These are phyloP conservation scores for Acacia confusa DNA, from an alignment of 306 rosid species.

Conservation along the genomic window DNA sequence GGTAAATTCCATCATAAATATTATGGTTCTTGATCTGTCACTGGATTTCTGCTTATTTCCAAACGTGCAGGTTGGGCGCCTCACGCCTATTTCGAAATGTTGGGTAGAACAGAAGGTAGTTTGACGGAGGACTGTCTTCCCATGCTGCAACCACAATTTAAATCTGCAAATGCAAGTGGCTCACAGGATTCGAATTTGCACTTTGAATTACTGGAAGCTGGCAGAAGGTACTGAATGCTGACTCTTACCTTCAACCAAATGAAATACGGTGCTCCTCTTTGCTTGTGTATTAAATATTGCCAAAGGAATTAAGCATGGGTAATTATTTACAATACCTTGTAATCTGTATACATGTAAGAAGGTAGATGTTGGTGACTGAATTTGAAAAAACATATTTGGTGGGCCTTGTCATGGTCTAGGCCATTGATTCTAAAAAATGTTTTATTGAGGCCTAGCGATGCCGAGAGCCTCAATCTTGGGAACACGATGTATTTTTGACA, in stretches of 20 bases:
- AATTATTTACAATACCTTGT: background rate
- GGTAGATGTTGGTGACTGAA: background rate
- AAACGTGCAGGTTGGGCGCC: conserved; percentile 42
- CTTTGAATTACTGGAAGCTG: background rate
- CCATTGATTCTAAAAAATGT: no score
- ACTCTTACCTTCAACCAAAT: background rate
- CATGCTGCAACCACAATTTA: conserved; percentile 10
- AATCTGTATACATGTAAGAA: background rate
- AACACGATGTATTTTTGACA: background rate
- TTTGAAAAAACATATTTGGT: background rate
- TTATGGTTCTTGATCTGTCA: background rate
- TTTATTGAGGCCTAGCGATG: background rate
- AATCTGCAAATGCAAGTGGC: background rate
- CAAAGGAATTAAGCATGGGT: background rate
- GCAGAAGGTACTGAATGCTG: conserved; percentile 3
- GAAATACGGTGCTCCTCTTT: background rate
- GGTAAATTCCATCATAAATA: background rate
- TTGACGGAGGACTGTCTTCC: conserved; percentile 1
- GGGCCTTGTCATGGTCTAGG: background rate
- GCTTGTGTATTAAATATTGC: background rate
- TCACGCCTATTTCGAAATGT: conserved; percentile 32
- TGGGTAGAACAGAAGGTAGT: conserved; percentile 20
- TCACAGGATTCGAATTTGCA: background rate
- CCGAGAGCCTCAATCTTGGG: background rate
- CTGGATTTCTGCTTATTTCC: background rate